Evolutionary conservation across 768 basidiomycete species (phyloP).

Genomic region (Tylopilus subfusipes): DNA sequence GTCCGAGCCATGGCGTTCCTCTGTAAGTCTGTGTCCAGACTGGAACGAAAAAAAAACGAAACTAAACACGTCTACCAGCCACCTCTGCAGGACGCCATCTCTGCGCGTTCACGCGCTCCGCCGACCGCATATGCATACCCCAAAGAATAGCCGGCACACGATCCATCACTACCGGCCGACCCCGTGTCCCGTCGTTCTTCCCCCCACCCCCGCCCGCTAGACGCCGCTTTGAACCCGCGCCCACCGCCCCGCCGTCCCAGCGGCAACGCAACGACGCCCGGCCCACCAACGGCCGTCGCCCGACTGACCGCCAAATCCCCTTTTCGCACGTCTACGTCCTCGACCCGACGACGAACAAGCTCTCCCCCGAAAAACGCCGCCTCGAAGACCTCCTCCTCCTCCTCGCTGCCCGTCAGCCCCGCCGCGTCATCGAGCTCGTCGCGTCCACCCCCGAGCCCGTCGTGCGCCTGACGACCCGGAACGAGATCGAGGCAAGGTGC

Average conservation of each 20-base stretch:
- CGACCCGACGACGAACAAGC: constrained; percentile 43
- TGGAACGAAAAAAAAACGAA: not conserved
- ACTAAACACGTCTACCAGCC: not conserved
- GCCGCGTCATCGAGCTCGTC: constrained; percentile 56
- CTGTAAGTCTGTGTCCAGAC: constrained; percentile 3
- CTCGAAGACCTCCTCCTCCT: constrained; percentile 44
- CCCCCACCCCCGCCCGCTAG: constrained; percentile 11
- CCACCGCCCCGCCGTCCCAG: not conserved
- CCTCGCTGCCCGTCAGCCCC: too few species aligned
- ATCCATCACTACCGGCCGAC: constrained; percentile 3
- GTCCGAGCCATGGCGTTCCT: constrained; percentile 4
- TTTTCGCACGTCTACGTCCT: constrained; percentile 42
- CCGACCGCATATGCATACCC: not conserved
- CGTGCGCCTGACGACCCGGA: constrained; percentile 54
- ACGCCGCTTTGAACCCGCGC: constrained; percentile 7
- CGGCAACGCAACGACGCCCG: not conserved
- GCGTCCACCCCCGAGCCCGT: constrained; percentile 47
- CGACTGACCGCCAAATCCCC: constrained; percentile 42
- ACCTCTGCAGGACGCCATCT: constrained; percentile 1
- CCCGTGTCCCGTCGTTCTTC: not conserved
- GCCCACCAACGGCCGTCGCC: constrained; percentile 2
- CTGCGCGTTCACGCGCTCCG: constrained; percentile 3
- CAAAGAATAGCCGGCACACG: constrained; percentile 7
- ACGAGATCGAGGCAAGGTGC: constrained; percentile 38
- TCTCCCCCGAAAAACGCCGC: constrained; percentile 29